Evolutionary conservation across 305 asterid species (phyloP), one percentile per base, ranked within the genome.

Genomic region (Salvia sclarea): DNA sequence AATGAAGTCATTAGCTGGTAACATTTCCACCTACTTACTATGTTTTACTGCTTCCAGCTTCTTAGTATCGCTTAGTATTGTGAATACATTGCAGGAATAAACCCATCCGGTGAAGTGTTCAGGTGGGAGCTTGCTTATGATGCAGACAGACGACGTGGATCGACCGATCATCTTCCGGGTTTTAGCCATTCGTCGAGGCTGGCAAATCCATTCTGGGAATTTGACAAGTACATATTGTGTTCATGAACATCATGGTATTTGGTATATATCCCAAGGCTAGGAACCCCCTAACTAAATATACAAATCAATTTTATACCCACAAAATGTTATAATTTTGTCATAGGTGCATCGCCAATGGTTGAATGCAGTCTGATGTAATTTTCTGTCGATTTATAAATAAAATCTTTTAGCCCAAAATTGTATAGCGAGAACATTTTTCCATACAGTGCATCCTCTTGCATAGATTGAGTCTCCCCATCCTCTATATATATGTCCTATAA

Each of bases 1-100:
- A 59, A 67, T 52, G 86, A 80, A 68, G 75, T 65, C 64, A 58
- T 49, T 70, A 71, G 64, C 82, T 83, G 91, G 95, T 85, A 69
- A 75, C 41, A 8, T 54, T 12, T 70, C 73, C 35, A 45, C 40
- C 64, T n/a, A n/a, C 35, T 44, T 20, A 28, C 50, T 6, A 30
- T 20, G 12, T 37, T 18, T 18, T 59, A 61, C 40, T 7, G 12
- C 16, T 63, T 28, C n/a, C 22, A 55, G 59, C 57, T 73, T 40
- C n/a, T 37, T 53, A 22, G 41, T 17, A 38, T 22, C 5, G 8
- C 37, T 49, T 33, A 33, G n/a, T 24, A 13, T 20, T 22, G 24
- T 43, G 9, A 43, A 31, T 25, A 13, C 71, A 40, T 40, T 74
- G 57, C 81, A 89, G 92, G 92, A 74, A 70, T 70, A 76, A 61